phyloP scores from a whole-genome alignment of 805 yeast genomes.

The Zygoascus biomembranicola region DNA sequence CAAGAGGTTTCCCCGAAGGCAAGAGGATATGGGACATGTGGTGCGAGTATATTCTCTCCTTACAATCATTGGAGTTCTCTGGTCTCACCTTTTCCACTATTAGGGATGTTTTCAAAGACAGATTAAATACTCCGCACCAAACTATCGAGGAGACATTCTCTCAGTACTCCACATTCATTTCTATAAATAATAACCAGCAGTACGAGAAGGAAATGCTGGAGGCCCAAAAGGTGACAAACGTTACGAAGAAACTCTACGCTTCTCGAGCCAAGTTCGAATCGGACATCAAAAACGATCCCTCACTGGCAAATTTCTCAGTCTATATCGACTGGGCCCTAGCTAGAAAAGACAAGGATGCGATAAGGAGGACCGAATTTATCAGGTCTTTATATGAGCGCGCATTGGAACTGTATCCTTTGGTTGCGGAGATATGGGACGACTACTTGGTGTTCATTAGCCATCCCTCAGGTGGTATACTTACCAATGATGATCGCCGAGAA shows the following conservation, averaged over 20 bases:
- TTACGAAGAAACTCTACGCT: slow-evolving; percentile 8
- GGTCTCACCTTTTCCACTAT: not conserved
- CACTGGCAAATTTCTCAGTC: slow-evolving; percentile 16
- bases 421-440: slow-evolving; percentile 23
- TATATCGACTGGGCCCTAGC: slow-evolving; percentile 20
- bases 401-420: slow-evolving; percentile 6
- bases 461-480: not conserved
- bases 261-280: slow-evolving; percentile 17
- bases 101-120: slow-evolving; percentile 14
- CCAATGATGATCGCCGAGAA: not conserved
- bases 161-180: slow-evolving; percentile 22
- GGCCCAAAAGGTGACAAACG: slow-evolving; percentile 17
- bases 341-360: slow-evolving; percentile 12
- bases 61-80: not conserved
- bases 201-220: slow-evolving; percentile 22
- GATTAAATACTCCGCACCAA: slow-evolving; percentile 22
- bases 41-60: slow-evolving; percentile 4
- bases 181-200: slow-evolving; percentile 14
- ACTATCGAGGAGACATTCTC: slow-evolving; percentile 21
- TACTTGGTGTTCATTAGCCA: slow-evolving; percentile 18
- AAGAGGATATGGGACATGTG: slow-evolving; percentile 17
- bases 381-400: slow-evolving; percentile 23
- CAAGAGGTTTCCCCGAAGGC: slow-evolving; percentile 12
- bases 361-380: slow-evolving; percentile 2
- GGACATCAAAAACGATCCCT: slow-evolving; percentile 4